A percentile compares a stretch with the other conserved stretches of the same genome.
Conservation (phyloP, 371 early-diverging fungal species). For the Mortierella sp. region DNA sequence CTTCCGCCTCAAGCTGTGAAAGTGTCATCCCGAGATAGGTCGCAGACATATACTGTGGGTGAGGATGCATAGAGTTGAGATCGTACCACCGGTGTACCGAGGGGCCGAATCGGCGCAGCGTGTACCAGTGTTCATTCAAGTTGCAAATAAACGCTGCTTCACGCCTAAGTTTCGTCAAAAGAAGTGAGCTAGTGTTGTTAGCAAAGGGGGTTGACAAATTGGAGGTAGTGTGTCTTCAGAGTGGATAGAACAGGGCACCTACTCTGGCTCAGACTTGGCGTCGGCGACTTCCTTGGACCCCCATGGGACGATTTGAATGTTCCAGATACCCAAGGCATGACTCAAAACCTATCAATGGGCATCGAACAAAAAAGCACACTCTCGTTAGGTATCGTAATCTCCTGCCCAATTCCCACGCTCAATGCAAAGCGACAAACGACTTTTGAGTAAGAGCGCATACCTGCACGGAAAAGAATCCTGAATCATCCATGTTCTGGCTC, state of each 20-base stretch:
- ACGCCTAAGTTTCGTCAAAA: conserved; percentile 19
- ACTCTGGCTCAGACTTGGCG: conserved; percentile 71
- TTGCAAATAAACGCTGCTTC: conserved; percentile 53
- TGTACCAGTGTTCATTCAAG: conserved; percentile 71
- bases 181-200: not conserved
- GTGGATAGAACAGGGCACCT: conserved; percentile 27
- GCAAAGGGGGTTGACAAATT: not conserved
- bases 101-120: conserved; percentile 74
- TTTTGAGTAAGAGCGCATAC: conserved; percentile 28
- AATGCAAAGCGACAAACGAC: too few relatives aligned
- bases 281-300: conserved; percentile 62
- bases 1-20: conserved; percentile 75
- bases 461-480: conserved; percentile 86
- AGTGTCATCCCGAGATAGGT: conserved; percentile 77
- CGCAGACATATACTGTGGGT: conserved; percentile 72
- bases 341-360: conserved; percentile 65
- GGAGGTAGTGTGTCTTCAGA: not conserved
- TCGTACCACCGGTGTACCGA: conserved; percentile 80
- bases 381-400: not conserved
- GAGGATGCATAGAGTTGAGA: conserved; percentile 69
- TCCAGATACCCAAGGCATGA: conserved; percentile 79
- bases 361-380: not conserved
- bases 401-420: too few relatives aligned
- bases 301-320: conserved; percentile 73
- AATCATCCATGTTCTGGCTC: conserved; percentile 83